A percentile compares a stretch with the other conserved stretches of the same genome.
phyloP scores from a whole-genome alignment of 768 basidiomycete species.

The Tubosaeta brunneosetosa region DNA sequence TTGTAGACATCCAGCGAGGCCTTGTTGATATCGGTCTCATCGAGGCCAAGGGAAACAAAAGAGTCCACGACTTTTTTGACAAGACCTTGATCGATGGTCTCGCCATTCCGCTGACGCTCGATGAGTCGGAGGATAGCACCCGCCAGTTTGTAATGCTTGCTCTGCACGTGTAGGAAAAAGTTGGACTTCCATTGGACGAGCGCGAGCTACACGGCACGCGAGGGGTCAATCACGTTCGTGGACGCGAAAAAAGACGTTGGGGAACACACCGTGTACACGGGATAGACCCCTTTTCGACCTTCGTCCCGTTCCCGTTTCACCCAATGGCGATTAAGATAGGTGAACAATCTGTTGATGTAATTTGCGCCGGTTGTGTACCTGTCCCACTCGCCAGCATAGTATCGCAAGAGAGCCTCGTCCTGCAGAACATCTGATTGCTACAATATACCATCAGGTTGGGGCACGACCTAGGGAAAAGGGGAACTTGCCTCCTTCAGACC shows the following conservation, averaged over 20 bases:
- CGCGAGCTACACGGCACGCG: slow-evolving; percentile 55
- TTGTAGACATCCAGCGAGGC: slow-evolving; percentile 91
- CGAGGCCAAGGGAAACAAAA: slow-evolving; percentile 90
- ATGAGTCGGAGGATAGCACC: slow-evolving; percentile 85
- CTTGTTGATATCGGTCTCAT: slow-evolving; percentile 88
- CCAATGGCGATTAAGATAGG: slow-evolving; percentile 98
- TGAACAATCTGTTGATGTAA: slow-evolving; percentile 96
- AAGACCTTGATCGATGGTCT: slow-evolving; percentile 86
- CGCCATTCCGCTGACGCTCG: slow-evolving; percentile 91
- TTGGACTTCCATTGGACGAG: slow-evolving; percentile 94
- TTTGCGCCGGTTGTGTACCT: slow-evolving; percentile 95
- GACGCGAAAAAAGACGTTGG: neutral
- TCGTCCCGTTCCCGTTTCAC: slow-evolving; percentile 98
- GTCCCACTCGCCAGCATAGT: slow-evolving; percentile 92
- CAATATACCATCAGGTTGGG: slow-evolving; percentile 12
- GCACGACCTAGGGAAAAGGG: slow-evolving; percentile 14
- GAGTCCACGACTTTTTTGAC: slow-evolving; percentile 95
- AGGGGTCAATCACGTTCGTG: slow-evolving; percentile 1
- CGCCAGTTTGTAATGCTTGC: slow-evolving; percentile 75
- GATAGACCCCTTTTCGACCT: slow-evolving; percentile 91
- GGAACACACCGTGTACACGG: slow-evolving; percentile 83
- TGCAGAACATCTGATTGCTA: slow-evolving; percentile 77
- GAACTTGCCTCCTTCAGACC: slow-evolving; percentile 52
- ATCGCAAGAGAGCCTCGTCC: slow-evolving; percentile 84
- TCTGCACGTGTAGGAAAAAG: slow-evolving; percentile 86